Evolutionary conservation across 2,329 filamentous ascomycete genomes (phyloP), one percentile per base, ranked within the genome.

Genomic region (Diaporthe citrichinensis): DNA sequence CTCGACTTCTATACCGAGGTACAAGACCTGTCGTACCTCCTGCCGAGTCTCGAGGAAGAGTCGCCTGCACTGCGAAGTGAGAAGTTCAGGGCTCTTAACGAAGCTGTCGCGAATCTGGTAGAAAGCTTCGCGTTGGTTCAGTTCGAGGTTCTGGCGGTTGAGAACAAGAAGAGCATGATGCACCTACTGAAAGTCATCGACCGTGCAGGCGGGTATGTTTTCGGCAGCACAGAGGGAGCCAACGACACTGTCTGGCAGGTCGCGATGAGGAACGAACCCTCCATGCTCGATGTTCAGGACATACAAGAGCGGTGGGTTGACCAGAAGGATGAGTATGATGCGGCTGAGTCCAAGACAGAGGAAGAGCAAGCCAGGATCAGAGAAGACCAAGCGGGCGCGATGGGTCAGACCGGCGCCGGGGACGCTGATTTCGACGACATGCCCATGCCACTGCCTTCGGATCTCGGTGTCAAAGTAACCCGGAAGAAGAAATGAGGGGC

Each of bases 191-290:
- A 94, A 61, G 93, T 96, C 0, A 96, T 99, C 81, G 97, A 99
- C 83, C 91, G 97, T 57, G 96, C 97, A 0, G 93, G 95, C 14
- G 97, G 97, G 0, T 98, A 98, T 85, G 94, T 95, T 0, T 98
- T 99, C 86, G 96, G 96, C 0, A 90, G 93, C 7, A 94, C 95
- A 0, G 95, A 98, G 82, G 96, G 95, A 2, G 95, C 95, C 61
- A 98, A 98, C 80, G 96, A 99, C 83, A 96, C 94, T 9, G 91
- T 99, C n/a, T 99, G 97, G 97, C 95, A 97, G 81, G 92, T 98
- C 59, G 95, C 97, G 3, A 98, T 98, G 92, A 92, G 95, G 74
- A 92, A 92, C 75, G 92, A 93, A 75, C 91, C 92, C 49, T 91
- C 91, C 44, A 86, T 92, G 84, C 92, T 98, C 88, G 95, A 97